These are phyloP conservation scores for Coemansia sp. DNA, from an alignment of 192 early-diverging fungal genomes.

Conservation along the genomic window DNA sequence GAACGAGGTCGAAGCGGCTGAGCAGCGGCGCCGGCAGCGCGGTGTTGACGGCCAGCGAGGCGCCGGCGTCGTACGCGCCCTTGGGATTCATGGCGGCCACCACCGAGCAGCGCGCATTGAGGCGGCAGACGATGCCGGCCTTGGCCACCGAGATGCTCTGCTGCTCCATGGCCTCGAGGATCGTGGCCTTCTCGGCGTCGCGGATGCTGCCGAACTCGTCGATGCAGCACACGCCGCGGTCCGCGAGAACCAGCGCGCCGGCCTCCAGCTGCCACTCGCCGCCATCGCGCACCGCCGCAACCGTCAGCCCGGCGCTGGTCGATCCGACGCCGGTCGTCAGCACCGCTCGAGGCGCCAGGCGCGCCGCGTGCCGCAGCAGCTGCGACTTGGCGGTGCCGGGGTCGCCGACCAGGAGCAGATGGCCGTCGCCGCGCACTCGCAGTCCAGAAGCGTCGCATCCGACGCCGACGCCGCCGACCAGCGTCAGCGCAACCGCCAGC, in stretches of 20 bases:
- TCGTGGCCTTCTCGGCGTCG: constrained; percentile 82
- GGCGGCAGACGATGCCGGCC: constrained; percentile 80
- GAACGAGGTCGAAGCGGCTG: constrained; percentile 95
- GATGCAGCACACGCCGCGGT: constrained; percentile 82
- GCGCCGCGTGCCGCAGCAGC: constrained; percentile 80
- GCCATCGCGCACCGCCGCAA: constrained; percentile 77
- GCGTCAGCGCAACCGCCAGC: constrained; percentile 83
- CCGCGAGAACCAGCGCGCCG: constrained; percentile 81
- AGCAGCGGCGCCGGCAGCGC: constrained; percentile 97
- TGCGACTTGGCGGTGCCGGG: constrained; percentile 89
- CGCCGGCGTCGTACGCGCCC: constrained; percentile 77
- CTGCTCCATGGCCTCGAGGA: constrained; percentile 95
- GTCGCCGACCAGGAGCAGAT: constrained; percentile 89
- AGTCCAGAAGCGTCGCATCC: constrained; percentile 84
- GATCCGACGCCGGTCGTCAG: constrained; percentile 86
- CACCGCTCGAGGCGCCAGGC: constrained; percentile 82
- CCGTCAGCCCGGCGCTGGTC: constrained; percentile 80
- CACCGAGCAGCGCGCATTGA: constrained; percentile 81
- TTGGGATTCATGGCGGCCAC: constrained; percentile 82
- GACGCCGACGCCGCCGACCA: constrained; percentile 95
- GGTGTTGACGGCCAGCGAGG: constrained; percentile 94
- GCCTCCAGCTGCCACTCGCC: constrained; percentile 88
- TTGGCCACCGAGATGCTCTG: constrained; percentile 87
- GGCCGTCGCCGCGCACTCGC: constrained; percentile 93
- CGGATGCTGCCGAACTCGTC: constrained; percentile 94